Evolutionary conservation across 2,329 filamentous ascomycete species (phyloP).

Genomic region (Cercospora sojina): DNA sequence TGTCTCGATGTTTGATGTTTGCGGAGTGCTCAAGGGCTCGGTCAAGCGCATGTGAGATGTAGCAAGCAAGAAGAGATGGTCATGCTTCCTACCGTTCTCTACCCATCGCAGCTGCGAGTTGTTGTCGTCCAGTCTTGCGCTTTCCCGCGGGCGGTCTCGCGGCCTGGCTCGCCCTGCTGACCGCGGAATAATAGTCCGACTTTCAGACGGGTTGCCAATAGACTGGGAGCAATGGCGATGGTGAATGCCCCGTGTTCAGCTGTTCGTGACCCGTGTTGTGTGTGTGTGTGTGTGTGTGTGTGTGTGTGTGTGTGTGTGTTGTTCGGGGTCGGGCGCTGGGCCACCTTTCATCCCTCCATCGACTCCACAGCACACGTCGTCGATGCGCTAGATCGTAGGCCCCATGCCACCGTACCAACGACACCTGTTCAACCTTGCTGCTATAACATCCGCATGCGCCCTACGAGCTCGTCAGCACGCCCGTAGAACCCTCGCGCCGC

Average conservation of each 20-base stretch:
- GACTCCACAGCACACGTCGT: constrained; percentile 10
- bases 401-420: background rate
- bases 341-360: background rate
- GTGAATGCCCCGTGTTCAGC: background rate
- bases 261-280: background rate
- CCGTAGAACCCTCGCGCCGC: background rate
- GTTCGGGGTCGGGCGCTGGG: background rate
- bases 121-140: background rate
- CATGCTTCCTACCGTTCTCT: constrained; percentile 1
- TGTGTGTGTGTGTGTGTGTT: background rate
- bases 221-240: background rate
- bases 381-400: background rate
- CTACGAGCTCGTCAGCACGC: background rate
- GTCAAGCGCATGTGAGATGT: background rate
- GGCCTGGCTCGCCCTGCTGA: background rate
- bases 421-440: constrained; percentile 9
- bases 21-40: background rate
- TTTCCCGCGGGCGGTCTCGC: background rate
- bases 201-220: background rate
- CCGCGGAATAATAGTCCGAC: background rate
- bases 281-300: background rate
- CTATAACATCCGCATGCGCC: background rate
- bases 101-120: background rate
- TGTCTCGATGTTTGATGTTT: constrained; percentile 7
- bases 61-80: background rate